Conservation (phyloP, 805 yeast genomes). For the Metschnikowia rubicola region DNA sequence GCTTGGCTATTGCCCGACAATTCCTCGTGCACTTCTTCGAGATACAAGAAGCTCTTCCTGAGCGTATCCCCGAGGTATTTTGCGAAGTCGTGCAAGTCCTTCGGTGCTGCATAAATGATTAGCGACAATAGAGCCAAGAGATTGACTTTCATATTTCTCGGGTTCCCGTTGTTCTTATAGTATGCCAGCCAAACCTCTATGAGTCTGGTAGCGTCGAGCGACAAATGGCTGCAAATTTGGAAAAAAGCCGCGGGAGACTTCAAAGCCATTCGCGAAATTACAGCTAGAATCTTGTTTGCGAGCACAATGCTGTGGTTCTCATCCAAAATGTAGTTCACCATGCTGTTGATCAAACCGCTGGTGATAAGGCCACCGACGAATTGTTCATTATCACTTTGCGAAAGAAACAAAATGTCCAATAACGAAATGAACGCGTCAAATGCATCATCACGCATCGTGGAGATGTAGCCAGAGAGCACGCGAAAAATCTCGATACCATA, state of each 20-base stretch:
- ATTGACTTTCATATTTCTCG: conserved; percentile 68
- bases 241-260: conserved; percentile 34
- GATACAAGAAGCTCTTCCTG: conserved; percentile 39
- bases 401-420: conserved; percentile 48
- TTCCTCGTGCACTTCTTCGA: conserved; percentile 74
- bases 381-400: conserved; percentile 21
- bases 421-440: conserved; percentile 52
- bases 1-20: conserved; percentile 32
- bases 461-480: conserved; percentile 50
- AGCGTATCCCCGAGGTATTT: conserved; percentile 25
- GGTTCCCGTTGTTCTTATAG: conserved; percentile 59
- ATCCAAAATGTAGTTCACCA: conserved; percentile 40
- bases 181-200: conserved; percentile 38
- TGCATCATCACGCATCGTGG: conserved; percentile 69
- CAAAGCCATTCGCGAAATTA: conserved; percentile 36
- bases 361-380: conserved; percentile 32
- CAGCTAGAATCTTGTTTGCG: conserved; percentile 35
- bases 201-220: conserved; percentile 24
- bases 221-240: conserved; percentile 28
- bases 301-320: conserved; percentile 42
- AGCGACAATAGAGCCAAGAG: conserved; percentile 59
- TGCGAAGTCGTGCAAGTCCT: conserved; percentile 18
- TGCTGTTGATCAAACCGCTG: conserved; percentile 44
- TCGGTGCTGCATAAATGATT: conserved; percentile 31
- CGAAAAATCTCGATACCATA: conserved; percentile 42